Conservation (phyloP, 2,329 filamentous ascomycete species). For the Colletotrichum sp. region DNA sequence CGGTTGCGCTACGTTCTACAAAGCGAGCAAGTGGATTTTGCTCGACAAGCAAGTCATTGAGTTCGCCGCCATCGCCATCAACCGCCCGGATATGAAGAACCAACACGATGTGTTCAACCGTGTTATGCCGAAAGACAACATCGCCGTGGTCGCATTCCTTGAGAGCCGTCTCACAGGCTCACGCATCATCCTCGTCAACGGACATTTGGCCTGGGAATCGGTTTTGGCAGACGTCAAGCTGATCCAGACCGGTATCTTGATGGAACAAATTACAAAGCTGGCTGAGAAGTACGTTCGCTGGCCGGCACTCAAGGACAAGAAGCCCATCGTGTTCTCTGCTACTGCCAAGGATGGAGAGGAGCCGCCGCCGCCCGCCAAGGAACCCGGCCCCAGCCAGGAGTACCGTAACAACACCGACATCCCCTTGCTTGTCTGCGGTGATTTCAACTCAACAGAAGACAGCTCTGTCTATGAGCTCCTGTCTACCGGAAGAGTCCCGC, state of each 20-base stretch:
- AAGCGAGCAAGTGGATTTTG: slow-evolving; percentile 90
- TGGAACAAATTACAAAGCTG: slow-evolving; percentile 88
- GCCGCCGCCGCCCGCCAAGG: slow-evolving; percentile 59
- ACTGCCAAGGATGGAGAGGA: slow-evolving; percentile 48
- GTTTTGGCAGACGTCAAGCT: slow-evolving; percentile 92
- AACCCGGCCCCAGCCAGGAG: slow-evolving; percentile 82
- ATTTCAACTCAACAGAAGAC: slow-evolving; percentile 90
- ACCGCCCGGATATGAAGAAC: slow-evolving; percentile 94
- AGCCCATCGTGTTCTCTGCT: slow-evolving; percentile 49
- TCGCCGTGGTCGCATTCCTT: slow-evolving; percentile 89
- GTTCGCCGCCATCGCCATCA: slow-evolving; percentile 90
- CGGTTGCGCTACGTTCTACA: slow-evolving; percentile 96
- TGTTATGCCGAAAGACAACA: slow-evolving; percentile 98
- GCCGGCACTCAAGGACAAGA: slow-evolving; percentile 84
- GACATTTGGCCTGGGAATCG: slow-evolving; percentile 95
- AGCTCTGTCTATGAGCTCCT: slow-evolving; percentile 94
- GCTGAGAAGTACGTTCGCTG: slow-evolving; percentile 84
- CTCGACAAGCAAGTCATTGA: slow-evolving; percentile 95
- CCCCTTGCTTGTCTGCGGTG: slow-evolving; percentile 88
- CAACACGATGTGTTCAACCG: slow-evolving; percentile 98
- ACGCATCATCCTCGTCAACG: slow-evolving; percentile 90
- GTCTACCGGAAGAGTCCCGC: slow-evolving; percentile 77
- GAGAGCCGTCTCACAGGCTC: slow-evolving; percentile 92
- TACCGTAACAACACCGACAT: slow-evolving; percentile 89
- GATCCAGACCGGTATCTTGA: slow-evolving; percentile 92